Evolutionary conservation across 2,329 filamentous ascomycete species (phyloP), one percentile per base, ranked within the genome.

Genomic region (Xylaria sp.): DNA sequence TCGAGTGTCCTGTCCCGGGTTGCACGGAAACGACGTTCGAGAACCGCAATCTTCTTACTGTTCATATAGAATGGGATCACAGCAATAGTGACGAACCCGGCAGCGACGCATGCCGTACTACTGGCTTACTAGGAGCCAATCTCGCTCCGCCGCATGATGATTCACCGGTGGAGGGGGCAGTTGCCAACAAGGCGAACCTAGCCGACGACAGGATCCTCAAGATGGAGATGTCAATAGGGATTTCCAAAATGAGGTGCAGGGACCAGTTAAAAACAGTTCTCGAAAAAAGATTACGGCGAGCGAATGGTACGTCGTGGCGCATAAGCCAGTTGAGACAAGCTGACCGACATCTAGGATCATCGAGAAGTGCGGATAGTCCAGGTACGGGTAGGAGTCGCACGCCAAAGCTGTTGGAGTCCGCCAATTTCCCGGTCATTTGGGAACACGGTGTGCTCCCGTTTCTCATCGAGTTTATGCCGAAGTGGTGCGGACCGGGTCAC

Each of bases 371-470:
- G 43, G 78, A 80, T 20, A 81, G 77, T 56, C 78, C 80, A 12
- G 77, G 75, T 6, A 74, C 74, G 23, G 50, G 76, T 12, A 66
- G 74, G 65, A 73, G 68, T 45, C 76, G 73, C 34, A 75, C 73
- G 10, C 76, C 75, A 3, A 76, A 71, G 15, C 70, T 76, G 13
- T 53, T 79, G 46, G 81, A 82, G 36, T 73, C 73, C 0, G 76
- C 78, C 0, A 79, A 73, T 63, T 84, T 83, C 61, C 78, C 81
- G 0, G 62, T 83, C 0, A 68, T 82, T 4, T 84, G 81, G 75
- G 82, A 84, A 58, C 81, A 83, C 48, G 76, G 78, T 10, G 75
- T 83, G 2, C 78, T 84, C 1, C 82, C 82, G 3, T 83, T 84
- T 63, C 75, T 84, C 0, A 71, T 78, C 57, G 79, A 82, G 50